phyloP scores from a whole-genome alignment of 2,329 filamentous ascomycete species.

The Exophiala oligosperma region DNA sequence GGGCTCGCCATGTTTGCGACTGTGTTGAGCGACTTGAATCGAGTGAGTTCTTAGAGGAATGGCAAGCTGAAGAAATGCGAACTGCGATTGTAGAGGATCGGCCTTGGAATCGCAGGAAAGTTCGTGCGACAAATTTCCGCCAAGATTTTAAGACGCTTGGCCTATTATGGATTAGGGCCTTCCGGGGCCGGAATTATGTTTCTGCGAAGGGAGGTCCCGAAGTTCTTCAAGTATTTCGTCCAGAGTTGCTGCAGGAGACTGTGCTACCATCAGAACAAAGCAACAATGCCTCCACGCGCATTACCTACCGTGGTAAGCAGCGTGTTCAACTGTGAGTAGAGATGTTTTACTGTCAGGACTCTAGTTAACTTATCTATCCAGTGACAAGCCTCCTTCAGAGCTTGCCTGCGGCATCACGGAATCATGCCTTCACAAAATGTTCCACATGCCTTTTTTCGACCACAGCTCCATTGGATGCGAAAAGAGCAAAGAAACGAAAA shows the following conservation, averaged over 20 bases:
- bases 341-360: background rate
- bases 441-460: conserved; percentile 44
- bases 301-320: conserved; percentile 14
- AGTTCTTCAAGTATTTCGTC: conserved; percentile 3
- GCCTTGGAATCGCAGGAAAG: background rate
- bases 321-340: conserved; percentile 24
- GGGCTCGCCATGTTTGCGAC: conserved; percentile 64
- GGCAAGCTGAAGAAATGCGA: conserved; percentile 31
- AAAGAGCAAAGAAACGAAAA: conserved; percentile 25
- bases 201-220: conserved; percentile 6
- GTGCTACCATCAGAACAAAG: conserved; percentile 4
- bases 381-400: conserved; percentile 27
- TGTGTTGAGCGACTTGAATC: conserved; percentile 47
- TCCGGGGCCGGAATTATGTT: conserved; percentile 19
- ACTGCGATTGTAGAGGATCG: conserved; percentile 25
- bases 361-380: conserved; percentile 12
- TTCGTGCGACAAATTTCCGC: background rate
- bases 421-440: conserved; percentile 27
- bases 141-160: conserved; percentile 2
- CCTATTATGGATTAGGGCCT: background rate
- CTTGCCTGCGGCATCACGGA: conserved; percentile 23
- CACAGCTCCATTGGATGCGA: conserved; percentile 48
- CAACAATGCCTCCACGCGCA: conserved; percentile 25
- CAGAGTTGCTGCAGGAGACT: conserved; percentile 9
- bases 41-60: conserved; percentile 45